phyloP scores from a whole-genome alignment of 1,284 basidiomycete species.

The Exobasidium rhododendri region DNA sequence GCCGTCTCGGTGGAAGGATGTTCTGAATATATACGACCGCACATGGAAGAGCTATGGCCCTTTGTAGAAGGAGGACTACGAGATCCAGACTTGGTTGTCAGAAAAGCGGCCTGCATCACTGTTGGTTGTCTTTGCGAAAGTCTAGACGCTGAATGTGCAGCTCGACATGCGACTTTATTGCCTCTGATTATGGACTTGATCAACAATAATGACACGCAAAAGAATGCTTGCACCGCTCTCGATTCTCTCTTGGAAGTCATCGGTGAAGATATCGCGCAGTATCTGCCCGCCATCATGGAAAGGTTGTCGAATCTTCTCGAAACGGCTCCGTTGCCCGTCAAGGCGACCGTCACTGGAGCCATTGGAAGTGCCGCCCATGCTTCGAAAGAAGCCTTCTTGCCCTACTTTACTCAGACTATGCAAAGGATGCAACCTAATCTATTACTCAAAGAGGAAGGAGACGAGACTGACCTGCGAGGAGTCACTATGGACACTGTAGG shows the following conservation, averaged over 20 bases:
- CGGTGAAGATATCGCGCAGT: slow-evolving; percentile 81
- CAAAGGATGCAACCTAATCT: slow-evolving; percentile 79
- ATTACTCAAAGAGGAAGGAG: slow-evolving; percentile 73
- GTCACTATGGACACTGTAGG: slow-evolving; percentile 98
- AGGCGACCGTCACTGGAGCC: slow-evolving; percentile 93
- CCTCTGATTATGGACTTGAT: slow-evolving; percentile 70
- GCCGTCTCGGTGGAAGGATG: slow-evolving; percentile 96
- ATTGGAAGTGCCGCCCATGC: slow-evolving; percentile 98
- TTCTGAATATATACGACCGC: slow-evolving; percentile 93
- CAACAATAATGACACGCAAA: slow-evolving; percentile 81
- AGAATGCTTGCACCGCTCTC: slow-evolving; percentile 88
- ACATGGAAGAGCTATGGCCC: slow-evolving; percentile 90
- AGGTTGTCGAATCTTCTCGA: slow-evolving; percentile 84
- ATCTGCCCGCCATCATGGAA: slow-evolving; percentile 93
- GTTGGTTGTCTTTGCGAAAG: slow-evolving; percentile 97
- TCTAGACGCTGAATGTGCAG: slow-evolving; percentile 88
- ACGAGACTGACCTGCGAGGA: slow-evolving; percentile 83
- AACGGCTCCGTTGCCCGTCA: slow-evolving; percentile 77
- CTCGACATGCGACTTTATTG: slow-evolving; percentile 78
- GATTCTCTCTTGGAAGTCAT: slow-evolving; percentile 95
- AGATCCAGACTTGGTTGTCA: slow-evolving; percentile 78
- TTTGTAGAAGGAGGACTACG: slow-evolving; percentile 84
- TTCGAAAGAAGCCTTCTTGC: slow-evolving; percentile 85
- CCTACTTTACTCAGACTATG: slow-evolving; percentile 94
- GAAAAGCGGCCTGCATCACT: slow-evolving; percentile 91